Conservation (phyloP, 2,329 filamentous ascomycete genomes). For the Aspergillus tubingensis region DNA sequence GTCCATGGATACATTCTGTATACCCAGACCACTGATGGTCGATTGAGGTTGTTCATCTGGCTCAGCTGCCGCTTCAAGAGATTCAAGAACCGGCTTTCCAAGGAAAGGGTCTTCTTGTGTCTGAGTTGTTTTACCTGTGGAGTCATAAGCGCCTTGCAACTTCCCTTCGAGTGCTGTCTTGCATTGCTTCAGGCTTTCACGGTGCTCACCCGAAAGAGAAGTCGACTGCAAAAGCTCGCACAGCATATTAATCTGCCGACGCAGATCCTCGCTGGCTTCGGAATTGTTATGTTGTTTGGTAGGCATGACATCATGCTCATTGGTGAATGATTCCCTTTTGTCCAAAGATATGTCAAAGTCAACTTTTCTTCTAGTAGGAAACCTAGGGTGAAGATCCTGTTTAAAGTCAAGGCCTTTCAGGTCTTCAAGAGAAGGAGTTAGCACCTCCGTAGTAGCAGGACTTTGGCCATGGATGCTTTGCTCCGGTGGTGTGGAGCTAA, state of each 20-base stretch:
- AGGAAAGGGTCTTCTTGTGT: neutral
- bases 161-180: slow-evolving; percentile 4
- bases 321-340: neutral
- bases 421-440: slow-evolving; percentile 22
- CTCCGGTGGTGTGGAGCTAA: slow-evolving; percentile 18
- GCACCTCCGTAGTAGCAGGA: neutral
- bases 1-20: too few relatives aligned
- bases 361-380: slow-evolving; percentile 2
- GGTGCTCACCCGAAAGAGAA: slow-evolving; percentile 18
- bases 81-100: neutral
- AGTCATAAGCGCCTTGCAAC: neutral
- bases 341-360: neutral
- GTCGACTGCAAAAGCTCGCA: slow-evolving; percentile 22
- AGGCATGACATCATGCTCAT: neutral
- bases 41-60: too few relatives aligned
- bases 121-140: neutral
- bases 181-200: slow-evolving; percentile 18
- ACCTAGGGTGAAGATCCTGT: neutral
- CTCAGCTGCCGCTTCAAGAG: too few relatives aligned
- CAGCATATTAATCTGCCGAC: slow-evolving; percentile 23
- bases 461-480: neutral
- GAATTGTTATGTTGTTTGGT: neutral
- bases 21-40: too few relatives aligned
- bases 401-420: slow-evolving; percentile 25
- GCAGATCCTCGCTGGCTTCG: neutral